Base-by-base conservation (phyloP, 208 protist genomes). In the Wallacemonas rigidus region DNA sequence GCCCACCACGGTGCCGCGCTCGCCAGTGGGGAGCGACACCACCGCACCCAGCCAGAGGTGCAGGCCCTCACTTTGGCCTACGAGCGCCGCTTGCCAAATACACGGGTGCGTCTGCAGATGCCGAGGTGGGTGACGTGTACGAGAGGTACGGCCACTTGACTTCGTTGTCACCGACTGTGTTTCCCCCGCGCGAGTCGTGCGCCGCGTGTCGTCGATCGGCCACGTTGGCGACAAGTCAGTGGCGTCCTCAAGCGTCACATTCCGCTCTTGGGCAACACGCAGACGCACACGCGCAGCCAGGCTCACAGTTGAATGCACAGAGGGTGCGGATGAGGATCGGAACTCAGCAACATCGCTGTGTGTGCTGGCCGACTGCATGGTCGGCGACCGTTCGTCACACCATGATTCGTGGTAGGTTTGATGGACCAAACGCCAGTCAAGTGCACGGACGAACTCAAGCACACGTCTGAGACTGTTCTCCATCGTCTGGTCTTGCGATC, bases 391-490 rank as follows among this genome's bases (percentile, higher is more conserved):
- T 26, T 55, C 51, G 48, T 11, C 61, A 44, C 76, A 72, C 81
- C 81, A 86, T 11, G 45, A 39, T 9, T 69, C 70, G 61, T 85
- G 81, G 51, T 75, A 70, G 40, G 84, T 76, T 58, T 89, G 85
- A 54, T 79, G 80, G 14, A 89, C 77, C 14, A 87, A 51, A 0
- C 77, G 39, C 81, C 85, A 89, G 4, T 81, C 85, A 9, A 61
- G 40, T 1, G 48, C 1, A 5, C 58, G 41, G 39, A 81, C 5
- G 3, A 38, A 47, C 2, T 11, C 12, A 35, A 85, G 47, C 11
- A 76, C 26, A 6, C 14, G 15, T 2, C 9, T 0, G 2, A 86
- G 15, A 2, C 60, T 51, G 40, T 65, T 38, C n/a, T 44, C 40
- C 60, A 65, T 65, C 41, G 60, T 65, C 4, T 38, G 48, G 48